Evolutionary conservation across 2,329 filamentous ascomycete species (phyloP), one percentile per base, ranked within the genome.

Genomic region (Lizonia empirigonia): DNA sequence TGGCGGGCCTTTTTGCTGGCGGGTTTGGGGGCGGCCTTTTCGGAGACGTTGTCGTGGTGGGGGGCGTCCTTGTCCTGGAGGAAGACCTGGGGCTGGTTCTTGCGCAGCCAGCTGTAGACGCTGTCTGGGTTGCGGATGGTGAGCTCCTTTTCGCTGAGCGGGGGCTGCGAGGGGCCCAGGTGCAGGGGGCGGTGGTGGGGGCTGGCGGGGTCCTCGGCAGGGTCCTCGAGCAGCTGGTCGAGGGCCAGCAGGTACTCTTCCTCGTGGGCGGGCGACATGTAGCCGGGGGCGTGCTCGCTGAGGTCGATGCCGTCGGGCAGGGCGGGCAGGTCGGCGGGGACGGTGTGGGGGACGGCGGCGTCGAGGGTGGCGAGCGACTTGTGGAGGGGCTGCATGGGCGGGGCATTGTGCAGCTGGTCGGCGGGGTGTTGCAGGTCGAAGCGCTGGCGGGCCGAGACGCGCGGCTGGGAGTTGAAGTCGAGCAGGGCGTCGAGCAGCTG

Each of bases 91-190:
- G 91, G 89, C 52, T 90, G 87, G 73, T 96, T 82, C 68, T 90
- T 86, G 56, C 90, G 84, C 10, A 99, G 83, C 94, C 94, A 99
- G 73, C 95, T 97, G 77, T 96, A 95, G 3, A 96, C 92, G 52
- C 90, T 95, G 33, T 91, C 89, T 0, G 92, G 91, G 70, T 97
- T 97, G 42, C 83, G 83, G 19, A 91, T 74, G 47, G 85, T 80
- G 34, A 80, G 72, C 44, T 84, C 78, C 50, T 79, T 75, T 65
- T 77, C 75, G 49, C 71, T 69, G 50, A 78, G 68, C 32, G 72
- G 76, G 49, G 68, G 62, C 55, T 70, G 72, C 59, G 65, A 74
- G 63, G 74, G 77, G 33, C 69, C 50, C 50, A 64, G 65, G 73
- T 65, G 61, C 70, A 68, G 61, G 53, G 74, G 73, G 57, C 77